Conservation (phyloP, 2,329 filamentous ascomycete genomes). For the Lecanicillium sp. region DNA sequence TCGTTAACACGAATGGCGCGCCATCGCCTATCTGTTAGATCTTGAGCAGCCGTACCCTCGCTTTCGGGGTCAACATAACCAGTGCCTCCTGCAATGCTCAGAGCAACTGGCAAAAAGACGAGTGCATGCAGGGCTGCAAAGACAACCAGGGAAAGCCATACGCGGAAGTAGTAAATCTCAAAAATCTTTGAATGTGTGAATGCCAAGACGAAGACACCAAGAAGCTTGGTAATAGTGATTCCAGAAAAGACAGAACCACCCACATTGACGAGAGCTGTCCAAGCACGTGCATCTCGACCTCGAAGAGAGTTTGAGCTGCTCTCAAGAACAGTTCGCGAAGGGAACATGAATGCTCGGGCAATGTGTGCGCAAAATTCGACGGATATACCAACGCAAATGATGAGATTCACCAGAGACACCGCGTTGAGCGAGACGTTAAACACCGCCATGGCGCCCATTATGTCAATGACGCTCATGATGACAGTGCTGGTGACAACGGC, state of each 20-base stretch:
- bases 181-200: conserved; percentile 98
- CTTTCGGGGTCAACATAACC: conserved; percentile 84
- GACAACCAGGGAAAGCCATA: conserved; percentile 86
- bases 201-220: conserved; percentile 85
- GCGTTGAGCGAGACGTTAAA: conserved; percentile 87
- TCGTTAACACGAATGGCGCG: conserved; percentile 71
- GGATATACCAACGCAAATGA: conserved; percentile 93
- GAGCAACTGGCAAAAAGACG: conserved; percentile 81
- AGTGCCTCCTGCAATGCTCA: conserved; percentile 77
- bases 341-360: conserved; percentile 92
- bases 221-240: conserved; percentile 90
- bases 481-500: conserved; percentile 79
- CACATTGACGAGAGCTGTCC: conserved; percentile 90
- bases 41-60: conserved; percentile 83
- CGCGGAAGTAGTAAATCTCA: conserved; percentile 97
- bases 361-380: conserved; percentile 98
- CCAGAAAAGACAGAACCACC: conserved; percentile 91
- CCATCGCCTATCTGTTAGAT: conserved; percentile 72
- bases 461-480: conserved; percentile 87
- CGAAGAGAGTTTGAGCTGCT: conserved; percentile 66
- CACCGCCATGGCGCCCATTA: conserved; percentile 90
- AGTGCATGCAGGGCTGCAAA: conserved; percentile 85
- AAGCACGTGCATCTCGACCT: conserved; percentile 76
- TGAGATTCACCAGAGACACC: conserved; percentile 87
- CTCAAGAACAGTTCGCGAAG: conserved; percentile 73